These are phyloP conservation scores for Lentinus brumalis DNA, from an alignment of 768 basidiomycete species.

Conservation along the genomic window DNA sequence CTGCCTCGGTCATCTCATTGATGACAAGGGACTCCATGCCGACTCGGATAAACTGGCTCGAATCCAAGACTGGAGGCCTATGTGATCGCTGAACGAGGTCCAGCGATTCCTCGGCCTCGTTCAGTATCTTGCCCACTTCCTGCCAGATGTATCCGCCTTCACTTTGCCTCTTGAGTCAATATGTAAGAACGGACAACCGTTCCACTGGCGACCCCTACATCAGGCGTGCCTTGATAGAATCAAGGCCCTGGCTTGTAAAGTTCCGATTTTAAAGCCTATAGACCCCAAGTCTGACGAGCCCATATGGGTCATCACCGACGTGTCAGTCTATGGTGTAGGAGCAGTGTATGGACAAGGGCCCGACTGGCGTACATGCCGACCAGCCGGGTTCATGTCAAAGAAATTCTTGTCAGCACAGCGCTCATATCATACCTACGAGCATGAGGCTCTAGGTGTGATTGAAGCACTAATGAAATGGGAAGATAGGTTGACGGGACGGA, in stretches of 20 bases:
- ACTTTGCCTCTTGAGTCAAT: conserved; percentile 31
- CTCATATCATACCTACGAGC: conserved; percentile 26
- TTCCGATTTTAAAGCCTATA: conserved; percentile 21
- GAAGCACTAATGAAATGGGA: conserved; percentile 34
- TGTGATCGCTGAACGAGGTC: conserved; percentile 36
- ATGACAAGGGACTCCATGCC: conserved; percentile 39
- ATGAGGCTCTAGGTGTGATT: conserved; percentile 17
- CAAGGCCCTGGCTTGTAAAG: conserved; percentile 13
- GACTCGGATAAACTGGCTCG: conserved; percentile 38
- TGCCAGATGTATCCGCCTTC: conserved; percentile 38
- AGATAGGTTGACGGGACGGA: conserved; percentile 32
- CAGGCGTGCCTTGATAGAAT: conserved; percentile 27
- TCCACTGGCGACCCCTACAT: conserved; percentile 25
- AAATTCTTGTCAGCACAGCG: conserved; percentile 32
- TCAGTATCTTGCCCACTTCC: conserved; percentile 39
- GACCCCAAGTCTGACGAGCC: conserved; percentile 1
- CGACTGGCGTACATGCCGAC: conserved; percentile 27
- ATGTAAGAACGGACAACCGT: conserved; percentile 35
- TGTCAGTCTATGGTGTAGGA: conserved; percentile 22
- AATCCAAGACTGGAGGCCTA: conserved; percentile 38
- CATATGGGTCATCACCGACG: conserved; percentile 29
- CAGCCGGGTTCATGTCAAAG: conserved; percentile 32
- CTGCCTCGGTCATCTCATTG: conserved; percentile 44
- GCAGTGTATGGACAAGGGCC: conserved; percentile 29
- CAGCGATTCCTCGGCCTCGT: conserved; percentile 44